Conservation (phyloP, 1,284 basidiomycete species). For the Leucoagaricus sp. region DNA sequence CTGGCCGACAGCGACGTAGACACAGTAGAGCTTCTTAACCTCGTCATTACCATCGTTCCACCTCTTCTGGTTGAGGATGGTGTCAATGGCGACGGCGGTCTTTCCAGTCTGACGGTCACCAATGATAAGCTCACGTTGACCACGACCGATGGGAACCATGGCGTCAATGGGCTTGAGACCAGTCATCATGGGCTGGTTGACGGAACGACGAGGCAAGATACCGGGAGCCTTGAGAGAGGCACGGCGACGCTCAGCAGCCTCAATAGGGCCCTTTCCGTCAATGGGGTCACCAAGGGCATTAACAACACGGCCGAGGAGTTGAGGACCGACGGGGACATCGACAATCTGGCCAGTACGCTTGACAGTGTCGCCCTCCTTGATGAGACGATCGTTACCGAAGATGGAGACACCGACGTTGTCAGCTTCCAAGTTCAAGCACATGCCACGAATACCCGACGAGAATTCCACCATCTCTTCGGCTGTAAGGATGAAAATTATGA, state of each 20-base stretch:
- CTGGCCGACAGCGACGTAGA: slow-evolving; percentile 99
- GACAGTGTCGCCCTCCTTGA: slow-evolving; percentile 99
- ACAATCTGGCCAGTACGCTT: slow-evolving; percentile 99
- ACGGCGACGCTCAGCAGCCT: slow-evolving; percentile 91
- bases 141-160: slow-evolving; percentile 99
- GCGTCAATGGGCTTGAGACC: slow-evolving; percentile 99
- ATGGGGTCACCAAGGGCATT: slow-evolving; percentile 99
- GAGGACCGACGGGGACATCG: slow-evolving; percentile 97
- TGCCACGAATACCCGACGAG: slow-evolving; percentile 97
- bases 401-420: slow-evolving; percentile 99
- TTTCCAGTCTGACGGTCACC: slow-evolving; percentile 99
- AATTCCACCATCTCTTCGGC: slow-evolving; percentile 99
- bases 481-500: slow-evolving; percentile 30
- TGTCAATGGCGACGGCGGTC: slow-evolving; percentile 98
- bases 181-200: slow-evolving; percentile 99
- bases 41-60: slow-evolving; percentile 99
- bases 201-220: slow-evolving; percentile 98
- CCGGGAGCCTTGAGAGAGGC: slow-evolving; percentile 98
- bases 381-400: slow-evolving; percentile 99
- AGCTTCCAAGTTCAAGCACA: slow-evolving; percentile 99
- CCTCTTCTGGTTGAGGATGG: slow-evolving; percentile 99
- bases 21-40: slow-evolving; percentile 98
- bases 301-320: slow-evolving; percentile 96
- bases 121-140: slow-evolving; percentile 99
- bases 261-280: slow-evolving; percentile 98